These are phyloP conservation scores for Tulasnella sp. DNA, from an alignment of 768 basidiomycete species.

Conservation along the genomic window DNA sequence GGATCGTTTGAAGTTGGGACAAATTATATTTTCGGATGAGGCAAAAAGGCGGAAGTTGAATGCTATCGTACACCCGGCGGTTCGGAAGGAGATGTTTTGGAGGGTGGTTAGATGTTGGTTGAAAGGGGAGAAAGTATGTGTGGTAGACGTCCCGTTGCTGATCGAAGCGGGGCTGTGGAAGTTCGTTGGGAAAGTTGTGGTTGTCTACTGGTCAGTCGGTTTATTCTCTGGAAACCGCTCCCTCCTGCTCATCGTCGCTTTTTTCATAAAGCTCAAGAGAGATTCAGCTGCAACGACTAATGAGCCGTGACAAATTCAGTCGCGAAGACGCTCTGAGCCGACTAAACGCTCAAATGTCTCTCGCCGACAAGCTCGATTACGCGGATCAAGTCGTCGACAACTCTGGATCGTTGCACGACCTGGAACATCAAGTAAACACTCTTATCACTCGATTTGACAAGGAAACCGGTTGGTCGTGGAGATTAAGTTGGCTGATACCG, in stretches of 20 bases:
- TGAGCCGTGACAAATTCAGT: slow-evolving; percentile 65
- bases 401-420: slow-evolving; percentile 66
- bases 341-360: slow-evolving; percentile 74
- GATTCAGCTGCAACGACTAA: slow-evolving; percentile 78
- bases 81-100: slow-evolving; percentile 72
- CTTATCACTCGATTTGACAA: slow-evolving; percentile 42
- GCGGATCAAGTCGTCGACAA: slow-evolving; percentile 89
- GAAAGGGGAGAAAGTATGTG: slow-evolving; percentile 67
- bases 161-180: slow-evolving; percentile 84
- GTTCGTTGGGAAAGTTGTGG: slow-evolving; percentile 75
- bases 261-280: slow-evolving; percentile 58
- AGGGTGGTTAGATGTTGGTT: slow-evolving; percentile 68
- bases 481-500: slow-evolving; percentile 47
- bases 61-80: slow-evolving; percentile 83
- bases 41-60: slow-evolving; percentile 70
- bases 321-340: slow-evolving; percentile 66
- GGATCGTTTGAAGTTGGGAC: slow-evolving; percentile 77
- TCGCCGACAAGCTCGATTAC: slow-evolving; percentile 72
- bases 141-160: slow-evolving; percentile 88
- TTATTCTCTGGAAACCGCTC: background rate
- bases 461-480: slow-evolving; percentile 42
- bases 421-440: slow-evolving; percentile 52
- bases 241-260: background rate
- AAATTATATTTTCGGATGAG: slow-evolving; percentile 77
- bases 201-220: slow-evolving; percentile 79